Conservation (phyloP, 208 protist species). For the Leishmania aethiopica region DNA sequence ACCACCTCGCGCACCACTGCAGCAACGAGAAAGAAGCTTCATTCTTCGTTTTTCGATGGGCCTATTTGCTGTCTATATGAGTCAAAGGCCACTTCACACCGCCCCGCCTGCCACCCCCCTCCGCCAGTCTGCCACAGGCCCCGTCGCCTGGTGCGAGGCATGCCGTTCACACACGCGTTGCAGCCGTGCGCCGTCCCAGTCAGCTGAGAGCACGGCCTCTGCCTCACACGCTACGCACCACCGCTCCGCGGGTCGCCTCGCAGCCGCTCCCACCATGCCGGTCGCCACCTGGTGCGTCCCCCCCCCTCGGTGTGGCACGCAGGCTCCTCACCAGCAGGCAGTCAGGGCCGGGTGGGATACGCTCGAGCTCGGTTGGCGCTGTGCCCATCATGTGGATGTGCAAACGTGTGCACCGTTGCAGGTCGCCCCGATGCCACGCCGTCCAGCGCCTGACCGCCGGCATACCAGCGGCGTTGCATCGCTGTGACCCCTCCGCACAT, state of each 20-base stretch:
- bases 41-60: not conserved
- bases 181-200: not conserved
- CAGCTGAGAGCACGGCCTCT: not conserved
- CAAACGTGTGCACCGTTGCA: not conserved
- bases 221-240: not conserved
- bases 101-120: too few relatives aligned
- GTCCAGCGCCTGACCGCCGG: not conserved
- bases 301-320: not conserved
- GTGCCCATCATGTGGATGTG: not conserved
- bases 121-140: not conserved
- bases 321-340: not conserved
- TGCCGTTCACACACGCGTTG: not conserved
- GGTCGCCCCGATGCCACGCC: not conserved
- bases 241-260: not conserved
- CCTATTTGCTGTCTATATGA: not conserved
- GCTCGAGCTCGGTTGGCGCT: not conserved
- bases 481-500: not conserved
- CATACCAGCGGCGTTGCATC: not conserved
- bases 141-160: not conserved
- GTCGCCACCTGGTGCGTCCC: not conserved
- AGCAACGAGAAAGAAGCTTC: not conserved
- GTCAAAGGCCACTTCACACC: not conserved
- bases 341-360: not conserved
- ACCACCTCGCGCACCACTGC: not conserved
- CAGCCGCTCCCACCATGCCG: not conserved